Conservation (phyloP, 1,284 basidiomycete species). For the Schizophyllum amplum region DNA sequence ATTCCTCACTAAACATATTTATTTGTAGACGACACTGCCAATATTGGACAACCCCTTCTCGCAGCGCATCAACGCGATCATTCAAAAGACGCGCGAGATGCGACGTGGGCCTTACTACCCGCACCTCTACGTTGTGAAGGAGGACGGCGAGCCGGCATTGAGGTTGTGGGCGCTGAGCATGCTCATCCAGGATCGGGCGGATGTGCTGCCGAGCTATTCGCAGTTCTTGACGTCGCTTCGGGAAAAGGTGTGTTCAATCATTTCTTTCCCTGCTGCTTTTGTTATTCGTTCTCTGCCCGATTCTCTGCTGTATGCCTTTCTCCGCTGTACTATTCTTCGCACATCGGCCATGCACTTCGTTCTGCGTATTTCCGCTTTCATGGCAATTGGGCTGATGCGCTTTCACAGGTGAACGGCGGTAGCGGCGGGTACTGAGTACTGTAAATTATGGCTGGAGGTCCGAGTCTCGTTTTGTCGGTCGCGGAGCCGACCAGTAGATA, state of each 20-base stretch:
- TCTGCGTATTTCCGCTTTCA: too few species aligned
- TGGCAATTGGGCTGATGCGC: neutral
- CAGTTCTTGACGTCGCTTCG: constrained; percentile 81
- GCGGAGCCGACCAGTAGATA: neutral
- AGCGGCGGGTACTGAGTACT: neutral
- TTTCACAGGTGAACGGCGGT: neutral
- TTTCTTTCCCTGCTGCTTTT: too few species aligned
- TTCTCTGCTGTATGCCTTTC: too few species aligned
- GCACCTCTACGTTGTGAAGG: constrained; percentile 96
- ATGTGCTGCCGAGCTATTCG: constrained; percentile 91
- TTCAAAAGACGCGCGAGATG: constrained; percentile 89
- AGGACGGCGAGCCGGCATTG: constrained; percentile 93
- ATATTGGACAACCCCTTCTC: constrained; percentile 89
- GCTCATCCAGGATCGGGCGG: constrained; percentile 94
- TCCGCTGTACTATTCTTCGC: too few species aligned
- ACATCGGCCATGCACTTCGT: too few species aligned
- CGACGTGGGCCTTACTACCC: constrained; percentile 88
- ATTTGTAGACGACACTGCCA: constrained; percentile 71
- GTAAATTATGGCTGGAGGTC: neutral
- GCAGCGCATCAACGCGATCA: constrained; percentile 86
- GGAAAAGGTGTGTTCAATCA: constrained; percentile 44
- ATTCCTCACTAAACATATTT: constrained; percentile 2
- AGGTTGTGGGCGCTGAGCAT: constrained; percentile 88
- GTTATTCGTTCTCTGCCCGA: too few species aligned
- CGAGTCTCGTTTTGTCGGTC: neutral